These are phyloP conservation scores for Heteromeles arbutifolia DNA, from an alignment of 306 rosid genomes.

Conservation along the genomic window DNA sequence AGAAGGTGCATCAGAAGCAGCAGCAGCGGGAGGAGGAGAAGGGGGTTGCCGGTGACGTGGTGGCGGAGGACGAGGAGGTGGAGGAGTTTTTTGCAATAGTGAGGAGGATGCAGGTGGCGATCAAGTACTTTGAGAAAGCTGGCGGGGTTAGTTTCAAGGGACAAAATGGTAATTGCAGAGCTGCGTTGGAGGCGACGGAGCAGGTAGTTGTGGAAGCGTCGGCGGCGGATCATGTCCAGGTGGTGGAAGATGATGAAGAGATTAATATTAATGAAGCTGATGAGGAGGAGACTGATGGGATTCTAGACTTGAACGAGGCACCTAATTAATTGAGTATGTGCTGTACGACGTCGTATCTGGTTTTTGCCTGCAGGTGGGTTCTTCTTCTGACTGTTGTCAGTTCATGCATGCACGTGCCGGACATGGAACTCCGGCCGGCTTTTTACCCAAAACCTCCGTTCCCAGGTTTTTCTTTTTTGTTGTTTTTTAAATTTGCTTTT, in stretches of 20 bases:
- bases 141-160: constrained; percentile 20
- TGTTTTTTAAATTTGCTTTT: neutral
- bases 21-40: neutral
- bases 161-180: constrained; percentile 18
- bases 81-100: constrained; percentile 71
- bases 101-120: constrained; percentile 62
- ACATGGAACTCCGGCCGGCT: neutral
- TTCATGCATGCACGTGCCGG: neutral
- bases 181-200: neutral
- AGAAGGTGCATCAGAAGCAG: neutral
- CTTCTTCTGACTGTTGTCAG: neutral
- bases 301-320: constrained; percentile 41
- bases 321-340: constrained; percentile 8
- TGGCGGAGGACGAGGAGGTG: constrained; percentile 53
- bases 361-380: neutral
- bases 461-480: neutral
- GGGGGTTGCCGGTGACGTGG: constrained; percentile 1
- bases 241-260: neutral
- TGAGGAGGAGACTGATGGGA: neutral
- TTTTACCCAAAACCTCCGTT: neutral
- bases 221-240: neutral
- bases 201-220: neutral
- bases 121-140: constrained; percentile 49
- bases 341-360: neutral
- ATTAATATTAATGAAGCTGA: neutral